A percentile compares a stretch with the other conserved stretches of the same genome.
These are phyloP conservation scores for Coniosporium apollinis DNA, from an alignment of 495 filamentous ascomycete genomes.

Conservation along the genomic window DNA sequence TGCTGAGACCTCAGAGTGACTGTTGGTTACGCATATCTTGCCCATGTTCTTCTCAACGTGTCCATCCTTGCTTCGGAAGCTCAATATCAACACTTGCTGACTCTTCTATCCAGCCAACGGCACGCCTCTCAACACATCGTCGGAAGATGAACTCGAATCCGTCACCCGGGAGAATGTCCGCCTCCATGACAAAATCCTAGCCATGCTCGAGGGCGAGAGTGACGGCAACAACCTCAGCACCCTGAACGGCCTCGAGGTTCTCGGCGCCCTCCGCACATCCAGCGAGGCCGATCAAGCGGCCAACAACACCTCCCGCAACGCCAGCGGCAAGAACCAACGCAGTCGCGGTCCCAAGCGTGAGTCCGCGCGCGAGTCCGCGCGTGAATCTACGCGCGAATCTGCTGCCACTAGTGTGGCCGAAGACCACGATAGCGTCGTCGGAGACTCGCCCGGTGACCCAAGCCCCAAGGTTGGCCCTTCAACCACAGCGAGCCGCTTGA, in stretches of 20 bases:
- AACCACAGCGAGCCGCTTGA: constrained; percentile 29
- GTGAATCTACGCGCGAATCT: constrained; percentile 42
- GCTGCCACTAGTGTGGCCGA: constrained; percentile 3
- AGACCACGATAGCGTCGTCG: background rate
- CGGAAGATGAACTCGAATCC: constrained; percentile 32
- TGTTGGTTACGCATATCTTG: no score
- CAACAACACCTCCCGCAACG: constrained; percentile 23
- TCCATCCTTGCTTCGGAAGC: background rate
- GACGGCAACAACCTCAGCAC: constrained; percentile 27
- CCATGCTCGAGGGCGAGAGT: constrained; percentile 39
- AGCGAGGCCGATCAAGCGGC: constrained; percentile 36
- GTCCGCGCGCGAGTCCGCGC: no score
- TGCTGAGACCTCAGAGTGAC: no score
- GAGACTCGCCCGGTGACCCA: constrained; percentile 26
- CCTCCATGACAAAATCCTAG: constrained; percentile 43
- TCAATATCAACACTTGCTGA: background rate
- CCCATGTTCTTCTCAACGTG: constrained; percentile 11
- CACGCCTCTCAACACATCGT: constrained; percentile 11
- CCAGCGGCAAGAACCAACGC: constrained; percentile 21
- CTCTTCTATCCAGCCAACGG: background rate
- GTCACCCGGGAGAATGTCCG: constrained; percentile 47
- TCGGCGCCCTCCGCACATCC: constrained; percentile 40
- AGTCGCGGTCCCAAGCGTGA: no score
- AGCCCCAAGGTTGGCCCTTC: constrained; percentile 25
- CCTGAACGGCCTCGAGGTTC: constrained; percentile 40